Conservation (phyloP, 2,329 filamentous ascomycete genomes). For the Teratosphaeria pseudoeucalypti region DNA sequence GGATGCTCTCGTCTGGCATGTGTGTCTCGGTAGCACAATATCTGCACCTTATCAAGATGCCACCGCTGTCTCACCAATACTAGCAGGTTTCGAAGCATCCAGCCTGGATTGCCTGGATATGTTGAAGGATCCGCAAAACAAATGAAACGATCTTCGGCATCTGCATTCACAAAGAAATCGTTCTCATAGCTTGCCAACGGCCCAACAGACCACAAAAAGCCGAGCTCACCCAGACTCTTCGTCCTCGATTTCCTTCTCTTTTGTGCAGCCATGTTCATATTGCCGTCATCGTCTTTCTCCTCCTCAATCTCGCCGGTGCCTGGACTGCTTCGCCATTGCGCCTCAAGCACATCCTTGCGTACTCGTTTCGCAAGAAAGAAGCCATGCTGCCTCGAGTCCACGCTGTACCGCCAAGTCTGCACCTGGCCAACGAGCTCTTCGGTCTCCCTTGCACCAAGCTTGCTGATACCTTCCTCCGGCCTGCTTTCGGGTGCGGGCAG, state of each 20-base stretch:
- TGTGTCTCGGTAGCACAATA: conserved; percentile 83
- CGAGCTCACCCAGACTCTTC: conserved; percentile 42
- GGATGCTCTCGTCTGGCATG: conserved; percentile 68
- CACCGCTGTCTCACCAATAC: conserved; percentile 76
- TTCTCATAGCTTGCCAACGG: conserved; percentile 69
- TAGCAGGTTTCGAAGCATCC: conserved; percentile 84
- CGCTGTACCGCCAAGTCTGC: conserved; percentile 75
- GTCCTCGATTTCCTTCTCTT: conserved; percentile 41
- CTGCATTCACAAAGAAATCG: conserved; percentile 70
- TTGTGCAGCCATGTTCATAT: conserved; percentile 21
- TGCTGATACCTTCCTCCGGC: conserved; percentile 32
- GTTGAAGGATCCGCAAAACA: conserved; percentile 90
- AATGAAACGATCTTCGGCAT: conserved; percentile 67
- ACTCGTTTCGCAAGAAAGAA: conserved; percentile 90
- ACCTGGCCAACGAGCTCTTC: conserved; percentile 70
- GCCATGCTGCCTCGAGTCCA: conserved; percentile 75
- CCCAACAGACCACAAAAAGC: conserved; percentile 67
- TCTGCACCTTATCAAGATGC: conserved; percentile 63
- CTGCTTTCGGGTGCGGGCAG: conserved; percentile 32
- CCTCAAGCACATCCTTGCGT: conserved; percentile 26
- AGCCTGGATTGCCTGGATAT: conserved; percentile 76
- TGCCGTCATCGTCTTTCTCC: conserved; percentile 22
- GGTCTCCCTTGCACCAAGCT: conserved; percentile 59
- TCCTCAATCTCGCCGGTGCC: conserved; percentile 20
- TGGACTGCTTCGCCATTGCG: conserved; percentile 23